Conservation (phyloP, 2,329 filamentous ascomycete genomes). For the Ophiostoma sp. region DNA sequence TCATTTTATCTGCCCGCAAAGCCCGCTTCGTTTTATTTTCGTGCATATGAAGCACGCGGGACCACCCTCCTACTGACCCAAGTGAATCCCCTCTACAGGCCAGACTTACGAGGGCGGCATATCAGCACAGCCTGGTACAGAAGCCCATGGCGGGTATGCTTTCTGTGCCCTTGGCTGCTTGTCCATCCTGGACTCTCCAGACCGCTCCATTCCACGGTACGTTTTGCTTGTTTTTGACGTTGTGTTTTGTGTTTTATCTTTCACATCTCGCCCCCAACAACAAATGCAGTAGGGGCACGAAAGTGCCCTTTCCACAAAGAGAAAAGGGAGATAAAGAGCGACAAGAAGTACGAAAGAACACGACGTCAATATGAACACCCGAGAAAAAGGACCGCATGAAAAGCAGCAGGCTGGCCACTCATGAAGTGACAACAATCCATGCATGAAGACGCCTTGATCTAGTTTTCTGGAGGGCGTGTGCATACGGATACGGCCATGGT, state of each 20-base stretch:
- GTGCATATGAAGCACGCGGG: neutral
- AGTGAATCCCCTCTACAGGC: slow-evolving; percentile 37
- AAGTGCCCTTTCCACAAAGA: too few relatives aligned
- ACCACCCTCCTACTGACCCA: slow-evolving; percentile 15
- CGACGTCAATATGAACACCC: neutral
- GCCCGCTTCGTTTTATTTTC: neutral
- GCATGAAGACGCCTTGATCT: slow-evolving; percentile 31
- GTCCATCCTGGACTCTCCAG: slow-evolving; percentile 74
- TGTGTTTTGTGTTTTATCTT: neutral
- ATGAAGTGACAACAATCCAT: slow-evolving; percentile 36
- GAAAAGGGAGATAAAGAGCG: too few relatives aligned
- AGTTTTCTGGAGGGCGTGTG: slow-evolving; percentile 23
- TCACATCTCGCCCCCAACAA: neutral
- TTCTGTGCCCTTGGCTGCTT: slow-evolving; percentile 91
- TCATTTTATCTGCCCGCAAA: neutral
- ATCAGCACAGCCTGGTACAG: slow-evolving; percentile 73
- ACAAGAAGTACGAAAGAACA: neutral
- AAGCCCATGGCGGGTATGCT: slow-evolving; percentile 94
- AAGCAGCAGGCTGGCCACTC: slow-evolving; percentile 30
- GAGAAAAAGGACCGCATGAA: slow-evolving; percentile 1
- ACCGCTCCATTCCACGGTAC: slow-evolving; percentile 66
- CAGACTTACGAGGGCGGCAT: slow-evolving; percentile 96
- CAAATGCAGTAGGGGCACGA: too few relatives aligned
- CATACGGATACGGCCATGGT: slow-evolving; percentile 16
- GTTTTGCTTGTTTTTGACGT: neutral